Evolutionary conservation across 1,284 basidiomycete genomes (phyloP).

Genomic region (Ustilago nuda): DNA sequence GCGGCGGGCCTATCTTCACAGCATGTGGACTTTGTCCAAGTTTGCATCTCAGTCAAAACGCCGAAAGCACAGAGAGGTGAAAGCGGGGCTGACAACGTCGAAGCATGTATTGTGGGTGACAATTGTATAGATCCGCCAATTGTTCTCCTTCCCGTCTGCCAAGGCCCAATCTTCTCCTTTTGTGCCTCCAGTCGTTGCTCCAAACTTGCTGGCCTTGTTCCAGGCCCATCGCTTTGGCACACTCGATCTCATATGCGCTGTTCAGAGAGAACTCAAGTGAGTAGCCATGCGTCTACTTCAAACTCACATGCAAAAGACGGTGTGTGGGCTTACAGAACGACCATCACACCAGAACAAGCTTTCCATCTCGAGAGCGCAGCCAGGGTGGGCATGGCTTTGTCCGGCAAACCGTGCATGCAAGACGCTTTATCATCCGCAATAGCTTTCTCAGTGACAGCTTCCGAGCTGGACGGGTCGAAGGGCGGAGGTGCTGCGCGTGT

Average conservation of each 20-base stretch:
- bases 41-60: no score
- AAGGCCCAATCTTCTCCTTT: constrained; percentile 25
- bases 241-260: constrained; percentile 30
- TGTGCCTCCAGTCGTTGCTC: constrained; percentile 12
- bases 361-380: constrained; percentile 19
- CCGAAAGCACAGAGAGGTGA: not conserved
- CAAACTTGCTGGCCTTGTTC: constrained; percentile 12
- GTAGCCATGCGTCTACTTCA: not conserved
- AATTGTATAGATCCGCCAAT: constrained; percentile 5
- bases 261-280: not conserved
- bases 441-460: constrained; percentile 12
- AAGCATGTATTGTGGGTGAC: not conserved
- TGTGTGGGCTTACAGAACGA: constrained; percentile 18
- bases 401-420: constrained; percentile 34
- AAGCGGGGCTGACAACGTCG: not conserved
- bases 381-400: constrained; percentile 20
- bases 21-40: not conserved
- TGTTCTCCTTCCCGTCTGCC: constrained; percentile 5
- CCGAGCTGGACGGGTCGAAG: constrained; percentile 19
- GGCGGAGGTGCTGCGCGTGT: constrained; percentile 20
- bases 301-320: not conserved
- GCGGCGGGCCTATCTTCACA: no score
- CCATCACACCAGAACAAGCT: constrained; percentile 30
- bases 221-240: constrained; percentile 11
- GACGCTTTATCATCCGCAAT: constrained; percentile 7